Evolutionary conservation across 1,284 basidiomycete species (phyloP).

Genomic region (Sporisorium reilianum): DNA sequence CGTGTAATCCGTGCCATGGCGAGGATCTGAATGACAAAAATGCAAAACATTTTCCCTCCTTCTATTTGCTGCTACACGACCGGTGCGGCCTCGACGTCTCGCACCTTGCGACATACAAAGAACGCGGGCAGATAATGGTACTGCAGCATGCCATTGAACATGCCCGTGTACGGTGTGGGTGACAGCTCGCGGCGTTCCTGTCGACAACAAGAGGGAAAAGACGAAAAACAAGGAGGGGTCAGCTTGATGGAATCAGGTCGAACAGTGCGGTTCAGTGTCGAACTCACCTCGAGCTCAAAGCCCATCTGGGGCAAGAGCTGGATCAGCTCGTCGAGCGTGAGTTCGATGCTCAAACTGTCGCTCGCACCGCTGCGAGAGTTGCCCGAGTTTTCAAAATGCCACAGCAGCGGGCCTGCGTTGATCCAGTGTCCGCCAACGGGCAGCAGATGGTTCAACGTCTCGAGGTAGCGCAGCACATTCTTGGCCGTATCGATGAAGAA

Average conservation of each 20-base stretch:
- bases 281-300: conserved; percentile 81
- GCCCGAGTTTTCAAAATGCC: conserved; percentile 93
- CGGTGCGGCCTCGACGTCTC: conserved; percentile 51
- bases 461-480: conserved; percentile 65
- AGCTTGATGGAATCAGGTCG: background rate
- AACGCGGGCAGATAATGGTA: conserved; percentile 81
- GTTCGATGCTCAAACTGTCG: conserved; percentile 75
- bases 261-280: background rate
- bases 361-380: conserved; percentile 15
- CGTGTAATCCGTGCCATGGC: conserved; percentile 14
- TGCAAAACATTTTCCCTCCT: background rate
- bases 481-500: conserved; percentile 94
- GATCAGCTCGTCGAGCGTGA: conserved; percentile 89
- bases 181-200: conserved; percentile 84
- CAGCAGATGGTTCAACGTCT: conserved; percentile 64
- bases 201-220: background rate
- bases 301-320: conserved; percentile 80
- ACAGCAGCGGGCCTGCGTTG: conserved; percentile 83
- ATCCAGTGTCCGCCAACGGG: conserved; percentile 64
- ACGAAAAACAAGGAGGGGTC: background rate
- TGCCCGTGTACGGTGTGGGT: conserved; percentile 85
- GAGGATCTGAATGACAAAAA: conserved; percentile 22
- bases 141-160: conserved; percentile 83
- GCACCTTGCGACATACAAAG: conserved; percentile 67
- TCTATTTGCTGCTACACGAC: conserved; percentile 26